Base-by-base conservation (phyloP, 306 rosid genomes). In the Betula pendula region DNA sequence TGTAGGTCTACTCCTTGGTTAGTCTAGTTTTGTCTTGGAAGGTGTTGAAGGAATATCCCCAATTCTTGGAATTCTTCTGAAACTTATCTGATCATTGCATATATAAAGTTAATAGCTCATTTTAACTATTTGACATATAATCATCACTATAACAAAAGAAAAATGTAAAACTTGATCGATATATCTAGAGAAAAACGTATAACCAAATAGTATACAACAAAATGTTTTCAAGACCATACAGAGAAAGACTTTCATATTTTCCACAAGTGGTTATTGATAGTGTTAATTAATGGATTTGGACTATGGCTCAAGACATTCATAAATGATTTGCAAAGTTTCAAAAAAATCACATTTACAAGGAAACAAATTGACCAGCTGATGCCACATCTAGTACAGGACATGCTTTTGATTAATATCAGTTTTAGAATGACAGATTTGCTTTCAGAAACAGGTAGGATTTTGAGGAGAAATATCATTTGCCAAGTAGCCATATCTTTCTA, bases 11-110 rank as follows among this genome's bases (percentile, higher is more conserved):
- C n/a, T n/a, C n/a, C 99, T 81, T 92, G 96, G 75, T 93, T 87
- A 68, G 87, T 85, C 99, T 97, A 96, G 81, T 82, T 88, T 59
- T 91, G 87, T 15, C 97, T 96, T 48, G 99, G 98, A 80, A 92
- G 92, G 79, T 91, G 99, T 86, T 96, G 99, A 77, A 96, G 98
- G 85, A 96, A 96, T 96, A 96, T 92, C 55, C 92, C 99, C 82
- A 91, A 79, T 76, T 96, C 97, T 82, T 96, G 98, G 86, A 96
- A 96, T 81, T 96, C 87, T 89, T 89, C 87, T 81, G 92, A 31
- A 96, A 85, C 77, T 92, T 74, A 8, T 91, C 99, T 31, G 99
- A 96, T 98, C 99, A 96, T 98, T 96, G 93, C 71, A 58, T 59
- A 86, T 62, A n/a, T n/a, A n/a, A 45, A 77, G 9, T 10, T 74